These are phyloP conservation scores for Botryosphaeria dothidea DNA, from an alignment of 2,329 filamentous ascomycete species.

Conservation along the genomic window DNA sequence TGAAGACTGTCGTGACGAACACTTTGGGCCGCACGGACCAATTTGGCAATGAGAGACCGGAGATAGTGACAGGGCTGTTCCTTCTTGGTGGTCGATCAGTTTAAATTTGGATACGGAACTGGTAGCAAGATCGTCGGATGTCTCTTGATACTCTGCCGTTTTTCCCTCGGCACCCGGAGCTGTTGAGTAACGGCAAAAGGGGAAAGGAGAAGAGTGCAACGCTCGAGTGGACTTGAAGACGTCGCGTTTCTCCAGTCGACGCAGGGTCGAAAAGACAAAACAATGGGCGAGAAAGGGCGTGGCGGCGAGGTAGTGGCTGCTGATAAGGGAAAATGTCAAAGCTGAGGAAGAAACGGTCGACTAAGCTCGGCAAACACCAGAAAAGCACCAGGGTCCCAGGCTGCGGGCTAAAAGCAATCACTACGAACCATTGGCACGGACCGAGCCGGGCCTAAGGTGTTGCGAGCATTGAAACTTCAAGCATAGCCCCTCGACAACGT, in stretches of 20 bases:
- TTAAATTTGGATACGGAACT: background rate
- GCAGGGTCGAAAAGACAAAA: background rate
- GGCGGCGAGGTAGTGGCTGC: background rate
- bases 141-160: background rate
- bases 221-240: too few species aligned
- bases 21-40: background rate
- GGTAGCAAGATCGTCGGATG: background rate
- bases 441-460: constrained; percentile 8
- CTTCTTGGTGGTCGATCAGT: background rate
- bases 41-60: background rate
- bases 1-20: background rate
- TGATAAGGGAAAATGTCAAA: background rate
- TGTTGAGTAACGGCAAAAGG: background rate
- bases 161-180: background rate
- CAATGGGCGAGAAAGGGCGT: background rate
- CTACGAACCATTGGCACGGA: constrained; percentile 10
- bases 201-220: background rate
- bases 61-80: background rate
- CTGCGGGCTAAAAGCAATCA: background rate
- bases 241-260: background rate
- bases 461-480: background rate
- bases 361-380: background rate
- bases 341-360: background rate
- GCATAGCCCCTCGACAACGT: background rate
- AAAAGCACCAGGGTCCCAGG: background rate